Conservation (phyloP, 1,284 basidiomycete genomes). For the Veloboletus limbatus region DNA sequence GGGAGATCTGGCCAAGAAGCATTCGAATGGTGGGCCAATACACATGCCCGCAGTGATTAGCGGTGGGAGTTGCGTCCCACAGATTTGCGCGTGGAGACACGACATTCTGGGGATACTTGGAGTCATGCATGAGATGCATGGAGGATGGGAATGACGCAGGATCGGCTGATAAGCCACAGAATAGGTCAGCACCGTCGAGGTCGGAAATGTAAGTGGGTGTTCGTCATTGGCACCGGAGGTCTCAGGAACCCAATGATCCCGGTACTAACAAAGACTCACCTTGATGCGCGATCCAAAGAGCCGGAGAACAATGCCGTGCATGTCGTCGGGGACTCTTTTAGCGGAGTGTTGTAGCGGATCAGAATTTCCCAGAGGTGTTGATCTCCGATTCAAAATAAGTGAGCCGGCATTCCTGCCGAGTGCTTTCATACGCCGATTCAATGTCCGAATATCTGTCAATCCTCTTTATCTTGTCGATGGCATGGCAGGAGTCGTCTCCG, state of each 20-base stretch:
- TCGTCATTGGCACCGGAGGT: conserved; percentile 5
- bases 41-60: conserved; percentile 20
- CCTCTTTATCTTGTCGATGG: neutral
- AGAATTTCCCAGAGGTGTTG: neutral
- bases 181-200: conserved; percentile 21
- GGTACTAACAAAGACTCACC: conserved; percentile 8
- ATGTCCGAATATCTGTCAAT: conserved; percentile 2
- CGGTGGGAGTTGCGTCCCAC: conserved; percentile 13
- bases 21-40: conserved; percentile 4
- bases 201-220: conserved; percentile 21
- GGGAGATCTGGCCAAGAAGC: conserved; percentile 24
- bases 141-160: conserved; percentile 9
- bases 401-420: neutral
- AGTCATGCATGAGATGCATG: conserved; percentile 11
- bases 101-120: conserved; percentile 2
- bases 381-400: conserved; percentile 3
- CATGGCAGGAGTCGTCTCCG: too few relatives aligned
- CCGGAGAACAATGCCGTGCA: neutral
- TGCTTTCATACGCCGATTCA: neutral
- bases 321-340: neutral
- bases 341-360: neutral
- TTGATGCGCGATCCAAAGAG: neutral
- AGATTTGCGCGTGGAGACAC: conserved; percentile 20
- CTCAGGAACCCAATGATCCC: conserved; percentile 10
- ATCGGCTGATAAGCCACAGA: conserved; percentile 5